These are phyloP conservation scores for Wickerhamomyces hampshirensis DNA, from an alignment of 805 yeast species.

Conservation along the genomic window DNA sequence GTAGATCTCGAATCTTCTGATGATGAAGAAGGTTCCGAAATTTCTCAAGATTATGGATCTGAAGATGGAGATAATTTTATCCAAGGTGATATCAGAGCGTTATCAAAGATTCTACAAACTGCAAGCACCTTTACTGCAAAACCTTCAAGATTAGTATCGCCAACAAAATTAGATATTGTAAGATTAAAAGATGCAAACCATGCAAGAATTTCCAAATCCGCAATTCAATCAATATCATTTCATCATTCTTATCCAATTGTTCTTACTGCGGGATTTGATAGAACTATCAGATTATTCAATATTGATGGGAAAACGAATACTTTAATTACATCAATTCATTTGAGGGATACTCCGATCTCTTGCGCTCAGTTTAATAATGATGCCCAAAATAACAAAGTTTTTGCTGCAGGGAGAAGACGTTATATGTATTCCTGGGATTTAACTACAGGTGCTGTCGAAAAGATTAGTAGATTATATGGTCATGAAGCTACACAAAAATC, in stretches of 20 bases:
- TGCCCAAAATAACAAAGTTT: slow-evolving; percentile 46
- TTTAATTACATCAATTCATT: slow-evolving; percentile 75
- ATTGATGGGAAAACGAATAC: slow-evolving; percentile 83
- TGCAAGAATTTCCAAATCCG: slow-evolving; percentile 63
- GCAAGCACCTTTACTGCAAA: slow-evolving; percentile 36
- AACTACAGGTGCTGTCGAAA: slow-evolving; percentile 68
- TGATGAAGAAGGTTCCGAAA: slow-evolving; percentile 25
- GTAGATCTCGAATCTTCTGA: slow-evolving; percentile 30
- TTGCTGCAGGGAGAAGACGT: slow-evolving; percentile 87
- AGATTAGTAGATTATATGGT: slow-evolving; percentile 86
- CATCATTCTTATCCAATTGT: slow-evolving; percentile 81
- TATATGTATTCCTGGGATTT: slow-evolving; percentile 93
- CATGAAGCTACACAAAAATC: slow-evolving; percentile 81
- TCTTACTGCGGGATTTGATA: slow-evolving; percentile 89
- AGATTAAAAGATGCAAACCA: slow-evolving; percentile 85
- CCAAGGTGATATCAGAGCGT: slow-evolving; percentile 36
- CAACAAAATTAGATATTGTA: slow-evolving; percentile 67
- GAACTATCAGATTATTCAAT: slow-evolving; percentile 80
- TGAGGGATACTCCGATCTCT: slow-evolving; percentile 76
- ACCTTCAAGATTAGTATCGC: slow-evolving; percentile 55
- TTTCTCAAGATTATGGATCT: slow-evolving; percentile 23
- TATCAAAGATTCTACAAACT: slow-evolving; percentile 32
- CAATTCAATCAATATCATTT: slow-evolving; percentile 80
- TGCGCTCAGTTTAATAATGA: slow-evolving; percentile 62
- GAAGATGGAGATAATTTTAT: slow-evolving; percentile 28